A percentile compares a stretch with the other conserved stretches of the same genome.
These are phyloP conservation scores for Fomitopsis serialis DNA, from an alignment of 768 basidiomycete genomes.

Conservation along the genomic window DNA sequence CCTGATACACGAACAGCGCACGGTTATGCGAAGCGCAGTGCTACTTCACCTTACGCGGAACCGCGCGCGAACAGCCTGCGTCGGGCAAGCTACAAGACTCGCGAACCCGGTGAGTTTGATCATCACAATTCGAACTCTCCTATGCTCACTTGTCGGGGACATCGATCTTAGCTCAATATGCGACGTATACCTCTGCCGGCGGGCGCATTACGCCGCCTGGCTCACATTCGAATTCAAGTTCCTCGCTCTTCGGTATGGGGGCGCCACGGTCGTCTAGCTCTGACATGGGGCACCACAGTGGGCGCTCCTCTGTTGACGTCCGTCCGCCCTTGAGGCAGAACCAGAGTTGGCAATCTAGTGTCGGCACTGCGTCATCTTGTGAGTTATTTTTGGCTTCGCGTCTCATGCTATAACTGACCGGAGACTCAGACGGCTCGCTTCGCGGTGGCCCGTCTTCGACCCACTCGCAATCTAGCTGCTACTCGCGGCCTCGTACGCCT, in stretches of 20 bases:
- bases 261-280: constrained; percentile 24
- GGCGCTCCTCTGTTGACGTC: constrained; percentile 24
- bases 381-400: constrained; percentile 24
- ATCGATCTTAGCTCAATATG: constrained; percentile 8
- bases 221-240: constrained; percentile 47
- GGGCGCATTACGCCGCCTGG: constrained; percentile 32
- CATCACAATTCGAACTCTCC: not conserved
- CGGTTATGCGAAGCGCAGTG: constrained; percentile 28
- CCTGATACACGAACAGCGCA: constrained; percentile 22
- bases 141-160: constrained; percentile 4
- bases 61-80: constrained; percentile 33
- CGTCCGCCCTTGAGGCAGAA: constrained; percentile 44
- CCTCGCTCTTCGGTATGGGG: constrained; percentile 38
- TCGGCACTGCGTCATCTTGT: constrained; percentile 37
- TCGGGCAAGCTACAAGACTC: constrained; percentile 37
- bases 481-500: constrained; percentile 22
- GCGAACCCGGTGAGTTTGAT: constrained; percentile 36
- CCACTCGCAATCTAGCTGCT: constrained; percentile 14
- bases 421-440: constrained; percentile 18
- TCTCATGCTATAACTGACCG: not conserved
- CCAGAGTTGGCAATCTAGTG: constrained; percentile 42
- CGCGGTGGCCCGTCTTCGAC: constrained; percentile 12
- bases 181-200: constrained; percentile 18
- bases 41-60: constrained; percentile 24
- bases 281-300: constrained; percentile 33